Evolutionary conservation across 495 filamentous ascomycete genomes (phyloP).

Genomic region (Hyaloscypha bicolor): DNA sequence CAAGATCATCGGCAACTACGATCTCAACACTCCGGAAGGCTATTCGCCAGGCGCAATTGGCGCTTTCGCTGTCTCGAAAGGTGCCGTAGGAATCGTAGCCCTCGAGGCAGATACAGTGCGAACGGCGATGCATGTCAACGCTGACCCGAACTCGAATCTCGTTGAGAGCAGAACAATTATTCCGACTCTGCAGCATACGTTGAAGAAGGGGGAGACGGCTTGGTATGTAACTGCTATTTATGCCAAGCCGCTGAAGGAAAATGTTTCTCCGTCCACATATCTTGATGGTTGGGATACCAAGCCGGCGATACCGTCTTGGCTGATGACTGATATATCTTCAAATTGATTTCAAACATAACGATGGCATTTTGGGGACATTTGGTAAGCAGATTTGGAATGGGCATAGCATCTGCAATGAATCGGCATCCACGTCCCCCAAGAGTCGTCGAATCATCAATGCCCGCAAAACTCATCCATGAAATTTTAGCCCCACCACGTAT

Average conservation of each 20-base stretch:
- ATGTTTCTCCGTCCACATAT: constrained; percentile 40
- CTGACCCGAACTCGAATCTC: constrained; percentile 78
- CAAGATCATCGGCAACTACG: constrained; percentile 57
- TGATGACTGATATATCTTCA: constrained; percentile 47
- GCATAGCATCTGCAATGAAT: neutral
- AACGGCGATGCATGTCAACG: constrained; percentile 62
- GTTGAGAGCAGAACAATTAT: constrained; percentile 69
- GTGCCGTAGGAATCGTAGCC: constrained; percentile 71
- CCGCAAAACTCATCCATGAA: neutral
- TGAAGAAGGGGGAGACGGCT: constrained; percentile 45
- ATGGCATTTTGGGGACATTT: neutral
- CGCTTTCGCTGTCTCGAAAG: constrained; percentile 66
- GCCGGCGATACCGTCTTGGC: constrained; percentile 57
- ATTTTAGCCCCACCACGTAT: too few species aligned
- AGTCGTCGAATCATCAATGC: neutral
- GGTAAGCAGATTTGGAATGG: neutral
- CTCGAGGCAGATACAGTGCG: constrained; percentile 40
- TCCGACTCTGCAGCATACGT: constrained; percentile 61
- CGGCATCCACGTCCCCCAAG: neutral
- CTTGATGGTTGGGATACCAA: constrained; percentile 56
- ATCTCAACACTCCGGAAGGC: constrained; percentile 57
- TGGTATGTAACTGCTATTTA: constrained; percentile 56
- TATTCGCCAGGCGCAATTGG: constrained; percentile 50
- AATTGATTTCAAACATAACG: neutral
- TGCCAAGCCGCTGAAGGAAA: constrained; percentile 43